Percentiles rank a stretch among this genome's conserved stretches.
Evolutionary conservation across 148 eudicot species (phyloP).

Genomic region (Diospyros lotus): DNA sequence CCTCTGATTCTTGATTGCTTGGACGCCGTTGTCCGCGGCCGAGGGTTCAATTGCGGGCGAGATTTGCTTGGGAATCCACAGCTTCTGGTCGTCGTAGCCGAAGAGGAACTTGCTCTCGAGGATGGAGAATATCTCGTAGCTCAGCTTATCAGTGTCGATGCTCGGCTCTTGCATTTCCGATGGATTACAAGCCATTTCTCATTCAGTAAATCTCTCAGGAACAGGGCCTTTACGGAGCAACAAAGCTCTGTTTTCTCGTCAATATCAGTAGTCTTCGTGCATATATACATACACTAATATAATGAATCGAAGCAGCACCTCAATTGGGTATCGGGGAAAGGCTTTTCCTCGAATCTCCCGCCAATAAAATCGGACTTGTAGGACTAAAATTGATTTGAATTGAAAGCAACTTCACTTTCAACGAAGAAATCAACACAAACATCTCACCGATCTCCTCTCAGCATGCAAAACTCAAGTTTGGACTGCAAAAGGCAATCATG

Average conservation of each 20-base stretch:
- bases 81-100: constrained; percentile 73
- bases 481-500: background rate
- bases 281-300: background rate
- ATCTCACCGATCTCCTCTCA: background rate
- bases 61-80: constrained; percentile 56
- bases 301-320: too few species aligned
- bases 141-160: constrained; percentile 79
- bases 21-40: constrained; percentile 25
- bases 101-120: constrained; percentile 79
- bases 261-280: too few species aligned
- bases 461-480: background rate
- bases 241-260: background rate
- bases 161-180: constrained; percentile 74
- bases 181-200: constrained; percentile 12
- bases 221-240: too few species aligned
- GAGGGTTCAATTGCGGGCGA: constrained; percentile 29
- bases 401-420: background rate
- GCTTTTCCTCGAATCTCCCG: constrained; percentile 10
- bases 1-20: constrained; percentile 60
- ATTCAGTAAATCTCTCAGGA: background rate
- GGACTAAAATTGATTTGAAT: background rate
- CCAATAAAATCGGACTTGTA: background rate
- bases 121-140: constrained; percentile 90
- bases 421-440: background rate
- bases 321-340: background rate